Evolutionary conservation across 495 filamentous ascomycete species (phyloP).

Genomic region (Aspergillus cristatus): DNA sequence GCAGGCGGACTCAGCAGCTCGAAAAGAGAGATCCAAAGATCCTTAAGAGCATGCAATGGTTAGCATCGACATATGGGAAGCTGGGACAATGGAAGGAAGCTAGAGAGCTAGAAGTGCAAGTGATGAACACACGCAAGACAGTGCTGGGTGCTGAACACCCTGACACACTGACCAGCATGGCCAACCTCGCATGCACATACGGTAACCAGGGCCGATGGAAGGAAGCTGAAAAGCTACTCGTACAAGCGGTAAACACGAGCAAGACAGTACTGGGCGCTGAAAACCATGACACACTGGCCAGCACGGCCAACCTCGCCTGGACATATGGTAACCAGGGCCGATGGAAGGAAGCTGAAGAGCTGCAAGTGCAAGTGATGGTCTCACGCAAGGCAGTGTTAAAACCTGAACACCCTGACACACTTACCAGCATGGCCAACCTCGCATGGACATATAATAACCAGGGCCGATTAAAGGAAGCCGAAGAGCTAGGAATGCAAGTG

Average conservation of each 20-base stretch:
- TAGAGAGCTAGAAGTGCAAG: conserved; percentile 11
- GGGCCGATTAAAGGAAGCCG: conserved; percentile 19
- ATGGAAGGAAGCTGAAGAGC: conserved; percentile 20
- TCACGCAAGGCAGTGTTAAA: neutral
- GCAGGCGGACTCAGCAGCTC: too few species aligned
- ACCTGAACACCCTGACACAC: conserved; percentile 14
- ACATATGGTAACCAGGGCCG: conserved; percentile 20
- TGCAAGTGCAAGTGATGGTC: conserved; percentile 18
- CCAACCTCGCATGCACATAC: conserved; percentile 20
- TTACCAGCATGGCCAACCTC: conserved; percentile 18
- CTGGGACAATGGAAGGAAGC: conserved; percentile 13
- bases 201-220: conserved; percentile 17
- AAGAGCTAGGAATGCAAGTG: conserved; percentile 12
- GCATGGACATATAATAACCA: conserved; percentile 7
- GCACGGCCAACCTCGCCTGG: conserved; percentile 14
- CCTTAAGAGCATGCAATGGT: conserved; percentile 9
- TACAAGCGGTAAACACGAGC: conserved; percentile 16
- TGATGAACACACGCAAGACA: conserved; percentile 10
- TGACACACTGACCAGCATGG: conserved; percentile 18
- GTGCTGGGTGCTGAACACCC: conserved; percentile 19
- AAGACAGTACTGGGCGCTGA: conserved; percentile 6
- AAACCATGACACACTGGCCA: conserved; percentile 17
- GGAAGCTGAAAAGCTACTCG: conserved; percentile 18
- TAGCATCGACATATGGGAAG: conserved; percentile 9
- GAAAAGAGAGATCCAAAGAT: too few species aligned